phyloP scores from a whole-genome alignment of 2,329 filamentous ascomycete species.

The Geosmithia flava region DNA sequence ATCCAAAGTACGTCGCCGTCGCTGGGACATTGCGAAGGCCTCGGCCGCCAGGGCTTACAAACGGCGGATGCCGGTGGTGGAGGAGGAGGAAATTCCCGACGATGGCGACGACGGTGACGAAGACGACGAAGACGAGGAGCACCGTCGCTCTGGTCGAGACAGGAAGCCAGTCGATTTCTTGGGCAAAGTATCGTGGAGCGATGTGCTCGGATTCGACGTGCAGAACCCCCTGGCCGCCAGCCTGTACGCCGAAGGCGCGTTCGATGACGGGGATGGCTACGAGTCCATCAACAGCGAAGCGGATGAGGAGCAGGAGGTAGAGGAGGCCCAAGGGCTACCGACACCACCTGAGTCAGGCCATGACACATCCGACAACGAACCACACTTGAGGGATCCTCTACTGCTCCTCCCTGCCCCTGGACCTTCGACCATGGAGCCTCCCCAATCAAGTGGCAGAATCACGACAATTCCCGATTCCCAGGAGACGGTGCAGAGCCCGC shows the following conservation, averaged over 20 bases:
- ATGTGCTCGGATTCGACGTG: constrained; percentile 5
- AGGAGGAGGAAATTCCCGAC: not conserved
- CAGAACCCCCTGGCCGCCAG: not conserved
- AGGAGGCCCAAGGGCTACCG: not conserved
- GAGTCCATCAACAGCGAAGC: not conserved
- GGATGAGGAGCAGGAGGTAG: not conserved
- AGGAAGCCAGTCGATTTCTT: constrained; percentile 15
- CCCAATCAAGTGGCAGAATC: not conserved
- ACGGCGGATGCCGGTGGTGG: not conserved
- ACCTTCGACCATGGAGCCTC: not conserved
- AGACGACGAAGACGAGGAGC: not conserved
- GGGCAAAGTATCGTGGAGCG: constrained; percentile 15
- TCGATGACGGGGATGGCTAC: constrained; percentile 2
- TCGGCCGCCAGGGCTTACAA: not conserved
- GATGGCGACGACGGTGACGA: not conserved
- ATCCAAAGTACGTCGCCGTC: not conserved
- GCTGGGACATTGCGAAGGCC: not conserved
- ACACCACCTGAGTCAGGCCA: constrained; percentile 1
- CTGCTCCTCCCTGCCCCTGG: not conserved
- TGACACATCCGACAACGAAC: not conserved
- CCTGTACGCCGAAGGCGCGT: not conserved
- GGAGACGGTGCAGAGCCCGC: not conserved
- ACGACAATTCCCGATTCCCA: not conserved
- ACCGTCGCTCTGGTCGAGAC: constrained; percentile 12
- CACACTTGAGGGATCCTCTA: not conserved